Base-by-base conservation (phyloP, 2,329 filamentous ascomycete genomes). In the Alternaria ventricosa region DNA sequence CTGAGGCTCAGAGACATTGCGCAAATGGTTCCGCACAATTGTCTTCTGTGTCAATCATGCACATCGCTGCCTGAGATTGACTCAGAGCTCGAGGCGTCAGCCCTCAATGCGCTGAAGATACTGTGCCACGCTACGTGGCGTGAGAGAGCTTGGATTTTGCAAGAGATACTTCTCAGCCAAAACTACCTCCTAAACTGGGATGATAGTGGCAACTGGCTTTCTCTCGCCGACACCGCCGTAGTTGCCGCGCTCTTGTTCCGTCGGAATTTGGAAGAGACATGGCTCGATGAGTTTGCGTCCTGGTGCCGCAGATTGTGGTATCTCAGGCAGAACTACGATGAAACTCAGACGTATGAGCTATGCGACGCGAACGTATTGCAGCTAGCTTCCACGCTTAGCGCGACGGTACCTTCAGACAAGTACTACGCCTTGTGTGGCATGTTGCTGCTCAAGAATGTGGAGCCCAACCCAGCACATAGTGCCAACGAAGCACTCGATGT, bases 91-190 rank as follows among this genome's bases (percentile, higher is more conserved):
- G 36, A 41, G 9, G 11, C 36, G 5, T 6, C 15, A 0, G 36
- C 36, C 0, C 36, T 41, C n/a, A 1, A 11, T 0, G n/a, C 36
- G n/a, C 1, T 41, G 5, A 18, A 5, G 4, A 6, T 41, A 1
- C 36, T 41, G 0, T 18, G 36, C 1, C 15, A 41, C 11, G 4
- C 36, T 0, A 41, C 36, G 36, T 41, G 36, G 36, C 36, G 36
- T 9, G 36, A 41, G n/a, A 41, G 36, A 41, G 36, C 15, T 2
- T 41, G 36, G 36, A 41, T 41, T 41, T 9, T 41, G 3, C 36
- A 41, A 41, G 36, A 41, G 36, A 41, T 41, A 3, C 36, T 41
- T 0, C 36, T 41, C 36, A 41, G 36, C 11, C 36, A 41, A 5
- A 41, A 41, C 9, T 41, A 41, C 4, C 3, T 41, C 0, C 36